Percentiles rank a stretch among this genome's conserved stretches.
phyloP scores from a whole-genome alignment of 768 basidiomycete species.

The Lactarius tabidus region DNA sequence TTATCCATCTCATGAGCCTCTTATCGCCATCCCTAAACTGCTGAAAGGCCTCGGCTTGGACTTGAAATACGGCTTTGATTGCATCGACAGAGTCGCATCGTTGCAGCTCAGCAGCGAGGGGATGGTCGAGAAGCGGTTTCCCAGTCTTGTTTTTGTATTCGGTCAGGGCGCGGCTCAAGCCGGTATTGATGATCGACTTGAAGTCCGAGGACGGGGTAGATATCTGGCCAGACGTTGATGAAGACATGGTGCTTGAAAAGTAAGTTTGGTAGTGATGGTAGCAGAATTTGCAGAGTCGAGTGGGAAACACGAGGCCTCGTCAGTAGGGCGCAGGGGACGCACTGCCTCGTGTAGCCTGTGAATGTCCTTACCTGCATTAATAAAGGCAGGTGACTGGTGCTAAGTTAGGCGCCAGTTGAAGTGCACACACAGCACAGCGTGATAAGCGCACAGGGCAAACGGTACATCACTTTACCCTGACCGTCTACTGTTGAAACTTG shows the following conservation, averaged over 20 bases:
- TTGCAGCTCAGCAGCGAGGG: neutral
- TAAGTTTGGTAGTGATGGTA: neutral
- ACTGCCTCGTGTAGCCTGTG: too few species aligned
- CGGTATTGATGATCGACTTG: neutral
- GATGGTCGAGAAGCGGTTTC: neutral
- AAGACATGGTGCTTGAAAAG: neutral
- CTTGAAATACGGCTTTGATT: neutral
- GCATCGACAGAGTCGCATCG: constrained; percentile 2
- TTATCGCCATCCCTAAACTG: neutral
- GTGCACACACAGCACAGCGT: too few species aligned
- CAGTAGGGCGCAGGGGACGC: too few species aligned
- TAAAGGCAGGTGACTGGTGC: too few species aligned
- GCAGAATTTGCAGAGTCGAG: neutral
- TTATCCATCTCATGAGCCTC: neutral
- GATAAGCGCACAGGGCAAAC: too few species aligned
- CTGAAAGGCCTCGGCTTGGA: neutral
- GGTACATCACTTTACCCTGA: too few species aligned
- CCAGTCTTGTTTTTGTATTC: constrained; percentile 3
- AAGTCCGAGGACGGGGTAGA: neutral
- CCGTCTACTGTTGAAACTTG: too few species aligned
- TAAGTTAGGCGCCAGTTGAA: too few species aligned
- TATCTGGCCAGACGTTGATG: neutral
- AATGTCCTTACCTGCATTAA: too few species aligned
- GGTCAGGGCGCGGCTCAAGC: neutral
- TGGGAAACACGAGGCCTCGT: neutral